phyloP scores from a whole-genome alignment of 1,284 basidiomycete genomes.

The Heterobasidion occidentale region DNA sequence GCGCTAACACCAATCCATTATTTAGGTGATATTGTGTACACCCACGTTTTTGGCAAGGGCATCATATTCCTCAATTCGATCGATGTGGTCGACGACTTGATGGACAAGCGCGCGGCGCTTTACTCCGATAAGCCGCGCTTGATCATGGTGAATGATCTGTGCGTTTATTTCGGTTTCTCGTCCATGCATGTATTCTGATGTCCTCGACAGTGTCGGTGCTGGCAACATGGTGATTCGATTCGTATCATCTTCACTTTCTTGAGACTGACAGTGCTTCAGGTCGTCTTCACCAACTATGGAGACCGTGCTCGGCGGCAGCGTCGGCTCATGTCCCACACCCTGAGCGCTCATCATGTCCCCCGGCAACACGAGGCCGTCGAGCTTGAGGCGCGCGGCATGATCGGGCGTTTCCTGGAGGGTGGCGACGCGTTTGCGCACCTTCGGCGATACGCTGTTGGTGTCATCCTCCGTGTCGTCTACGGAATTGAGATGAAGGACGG shows the following conservation, averaged over 20 bases:
- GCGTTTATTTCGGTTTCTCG: not conserved
- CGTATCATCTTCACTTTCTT: not conserved
- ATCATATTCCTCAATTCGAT: not conserved
- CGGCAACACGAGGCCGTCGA: not conserved
- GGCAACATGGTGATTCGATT: not conserved
- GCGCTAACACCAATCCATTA: not conserved
- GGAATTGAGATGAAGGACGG: not conserved
- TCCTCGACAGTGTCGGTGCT: not conserved
- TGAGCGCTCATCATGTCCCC: not conserved
- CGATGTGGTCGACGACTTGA: not conserved
- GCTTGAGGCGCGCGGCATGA: not conserved
- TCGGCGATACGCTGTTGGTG: not conserved
- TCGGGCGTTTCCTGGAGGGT: not conserved
- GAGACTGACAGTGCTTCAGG: not conserved
- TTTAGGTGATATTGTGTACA: not conserved
- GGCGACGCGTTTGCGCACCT: not conserved
- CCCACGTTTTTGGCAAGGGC: not conserved
- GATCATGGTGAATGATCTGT: not conserved
- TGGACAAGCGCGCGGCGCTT: not conserved
- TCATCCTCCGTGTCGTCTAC: not conserved
- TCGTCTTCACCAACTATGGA: conserved; percentile 1
- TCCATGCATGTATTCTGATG: not conserved
- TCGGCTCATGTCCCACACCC: not conserved
- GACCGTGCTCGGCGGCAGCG: not conserved
- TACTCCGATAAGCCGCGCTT: not conserved